Percentiles rank a stretch among this genome's conserved stretches.
phyloP scores from a whole-genome alignment of 306 rosid species.

The Vicia sativa region DNA sequence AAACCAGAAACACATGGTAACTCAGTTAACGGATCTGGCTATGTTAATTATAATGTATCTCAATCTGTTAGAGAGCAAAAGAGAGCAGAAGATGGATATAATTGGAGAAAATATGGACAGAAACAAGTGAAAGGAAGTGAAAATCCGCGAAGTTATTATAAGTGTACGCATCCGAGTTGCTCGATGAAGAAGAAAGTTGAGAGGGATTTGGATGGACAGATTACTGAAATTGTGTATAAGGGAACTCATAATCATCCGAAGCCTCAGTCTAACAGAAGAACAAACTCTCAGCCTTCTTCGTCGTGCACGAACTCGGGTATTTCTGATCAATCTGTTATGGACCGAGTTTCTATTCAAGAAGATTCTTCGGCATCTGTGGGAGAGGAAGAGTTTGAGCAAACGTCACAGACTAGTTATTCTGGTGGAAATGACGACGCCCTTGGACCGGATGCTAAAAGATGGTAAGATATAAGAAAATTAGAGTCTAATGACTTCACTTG shows the following conservation, averaged over 20 bases:
- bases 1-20: conserved; percentile 40
- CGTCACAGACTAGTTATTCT: conserved; percentile 61
- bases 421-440: conserved; percentile 58
- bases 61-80: conserved; percentile 57
- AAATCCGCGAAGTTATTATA: conserved; percentile 89
- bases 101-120: conserved; percentile 97
- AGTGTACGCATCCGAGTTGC: conserved; percentile 74
- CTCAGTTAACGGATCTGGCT: conserved; percentile 44
- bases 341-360: conserved; percentile 49
- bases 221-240: conserved; percentile 89
- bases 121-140: conserved; percentile 96
- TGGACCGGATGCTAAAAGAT: conserved; percentile 81
- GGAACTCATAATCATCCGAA: conserved; percentile 89
- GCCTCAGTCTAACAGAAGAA: conserved; percentile 71
- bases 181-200: conserved; percentile 90
- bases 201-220: conserved; percentile 78
- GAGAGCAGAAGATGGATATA: conserved; percentile 80
- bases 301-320: conserved; percentile 56
- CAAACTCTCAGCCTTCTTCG: conserved; percentile 53
- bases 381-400: conserved; percentile 74
- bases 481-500: not conserved
- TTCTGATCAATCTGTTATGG: conserved; percentile 54
- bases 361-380: conserved; percentile 78
- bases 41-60: conserved; percentile 35
- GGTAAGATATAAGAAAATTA: conserved; percentile 46